Conservation (phyloP, 257 asterid genomes). For the Coffea eugenioides region DNA sequence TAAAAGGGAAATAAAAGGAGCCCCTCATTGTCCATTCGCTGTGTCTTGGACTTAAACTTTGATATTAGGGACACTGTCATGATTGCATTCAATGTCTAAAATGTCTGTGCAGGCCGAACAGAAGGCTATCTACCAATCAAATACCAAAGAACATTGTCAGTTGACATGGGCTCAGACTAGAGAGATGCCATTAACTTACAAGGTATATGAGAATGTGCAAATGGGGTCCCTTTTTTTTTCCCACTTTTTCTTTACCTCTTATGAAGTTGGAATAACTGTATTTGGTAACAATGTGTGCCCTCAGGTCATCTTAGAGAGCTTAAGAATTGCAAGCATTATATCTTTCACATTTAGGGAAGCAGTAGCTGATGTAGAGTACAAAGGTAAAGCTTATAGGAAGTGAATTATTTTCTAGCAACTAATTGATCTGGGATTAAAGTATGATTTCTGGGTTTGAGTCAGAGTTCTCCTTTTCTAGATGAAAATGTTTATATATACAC, state of each 20-base stretch:
- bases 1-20: background rate
- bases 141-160: constrained; percentile 29
- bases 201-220: constrained; percentile 33
- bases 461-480: background rate
- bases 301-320: constrained; percentile 74
- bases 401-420: background rate
- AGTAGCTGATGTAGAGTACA: constrained; percentile 72
- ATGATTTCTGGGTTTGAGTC: background rate
- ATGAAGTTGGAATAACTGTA: background rate
- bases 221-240: background rate
- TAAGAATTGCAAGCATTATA: constrained; percentile 81
- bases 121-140: constrained; percentile 44
- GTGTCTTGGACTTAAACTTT: background rate
- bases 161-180: constrained; percentile 84
- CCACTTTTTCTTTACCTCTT: background rate
- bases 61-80: background rate
- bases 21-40: background rate
- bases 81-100: background rate
- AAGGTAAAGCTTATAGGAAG: constrained; percentile 41
- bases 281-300: background rate
- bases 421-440: background rate
- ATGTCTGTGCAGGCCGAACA: constrained; percentile 62
- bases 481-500: background rate
- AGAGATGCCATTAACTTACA: constrained; percentile 70
- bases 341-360: constrained; percentile 92